Conservation (phyloP, 805 yeast genomes). For the Candida wancherniae region DNA sequence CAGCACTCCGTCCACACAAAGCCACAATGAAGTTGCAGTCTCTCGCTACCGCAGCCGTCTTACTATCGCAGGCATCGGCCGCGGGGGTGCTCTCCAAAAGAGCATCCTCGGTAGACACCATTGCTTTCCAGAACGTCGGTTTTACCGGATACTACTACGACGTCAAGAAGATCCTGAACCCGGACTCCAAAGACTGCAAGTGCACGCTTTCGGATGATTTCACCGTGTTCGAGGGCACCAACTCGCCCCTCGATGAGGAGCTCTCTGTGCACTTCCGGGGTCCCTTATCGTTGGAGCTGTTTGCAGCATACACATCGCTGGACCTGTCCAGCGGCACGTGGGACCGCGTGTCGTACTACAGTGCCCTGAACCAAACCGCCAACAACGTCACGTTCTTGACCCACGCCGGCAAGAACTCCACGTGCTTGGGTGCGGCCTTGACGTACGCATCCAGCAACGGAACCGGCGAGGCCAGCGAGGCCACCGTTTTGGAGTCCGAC, state of each 20-base stretch:
- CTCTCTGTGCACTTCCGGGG: constrained; percentile 78
- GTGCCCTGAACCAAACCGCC: constrained; percentile 42
- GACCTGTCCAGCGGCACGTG: constrained; percentile 42
- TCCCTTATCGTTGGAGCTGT: constrained; percentile 56
- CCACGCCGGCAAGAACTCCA: constrained; percentile 53
- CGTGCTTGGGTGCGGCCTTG: constrained; percentile 67
- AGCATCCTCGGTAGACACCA: constrained; percentile 21
- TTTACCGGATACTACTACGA: constrained; percentile 48
- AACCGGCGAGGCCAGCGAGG: constrained; percentile 34
- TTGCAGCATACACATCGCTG: constrained; percentile 54
- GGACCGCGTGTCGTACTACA: constrained; percentile 58
- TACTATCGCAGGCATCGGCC: constrained; percentile 4
- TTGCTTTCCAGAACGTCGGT: constrained; percentile 54
- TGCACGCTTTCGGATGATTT: constrained; percentile 38
- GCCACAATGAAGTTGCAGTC: constrained; percentile 1
- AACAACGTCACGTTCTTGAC: constrained; percentile 67
- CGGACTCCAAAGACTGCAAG: constrained; percentile 41
- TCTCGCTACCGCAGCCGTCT: constrained; percentile 3
- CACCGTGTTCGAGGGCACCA: constrained; percentile 48
- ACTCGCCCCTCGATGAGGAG: constrained; percentile 64
- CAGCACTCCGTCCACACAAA: no score
- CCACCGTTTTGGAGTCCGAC: constrained; percentile 47
- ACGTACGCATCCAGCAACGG: constrained; percentile 62
- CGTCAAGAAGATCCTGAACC: constrained; percentile 41
- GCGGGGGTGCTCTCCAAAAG: constrained; percentile 2